Conservation (phyloP, 805 yeast genomes). For the Candida andamanensis region DNA sequence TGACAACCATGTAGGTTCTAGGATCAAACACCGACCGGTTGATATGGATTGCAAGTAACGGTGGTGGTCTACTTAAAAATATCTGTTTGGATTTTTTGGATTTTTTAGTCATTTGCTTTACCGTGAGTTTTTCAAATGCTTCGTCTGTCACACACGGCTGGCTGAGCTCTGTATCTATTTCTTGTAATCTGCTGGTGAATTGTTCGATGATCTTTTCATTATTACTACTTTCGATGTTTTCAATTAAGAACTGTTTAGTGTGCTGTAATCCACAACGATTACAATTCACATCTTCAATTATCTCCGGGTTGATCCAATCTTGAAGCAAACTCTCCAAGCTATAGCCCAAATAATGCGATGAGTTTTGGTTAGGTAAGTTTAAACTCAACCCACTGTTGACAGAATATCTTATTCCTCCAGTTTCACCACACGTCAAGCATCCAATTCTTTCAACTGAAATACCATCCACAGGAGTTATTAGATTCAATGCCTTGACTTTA, state of each 20-base stretch:
- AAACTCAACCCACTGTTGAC: constrained; percentile 70
- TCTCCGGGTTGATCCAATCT: constrained; percentile 74
- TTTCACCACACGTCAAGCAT: constrained; percentile 86
- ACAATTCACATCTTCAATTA: constrained; percentile 91
- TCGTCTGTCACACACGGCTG: constrained; percentile 77
- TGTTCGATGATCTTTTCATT: constrained; percentile 25
- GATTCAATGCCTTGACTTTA: constrained; percentile 47
- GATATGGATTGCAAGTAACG: constrained; percentile 77
- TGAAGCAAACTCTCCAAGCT: constrained; percentile 49
- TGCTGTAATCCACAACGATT: constrained; percentile 80
- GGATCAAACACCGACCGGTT: constrained; percentile 93
- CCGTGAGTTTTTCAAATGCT: constrained; percentile 65
- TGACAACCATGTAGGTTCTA: constrained; percentile 72
- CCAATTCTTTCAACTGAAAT: constrained; percentile 84
- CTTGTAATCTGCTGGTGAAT: constrained; percentile 24
- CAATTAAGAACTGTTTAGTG: constrained; percentile 46
- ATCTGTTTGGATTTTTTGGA: constrained; percentile 82
- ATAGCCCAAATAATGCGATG: constrained; percentile 26
- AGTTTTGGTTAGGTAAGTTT: constrained; percentile 49
- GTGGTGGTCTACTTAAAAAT: constrained; percentile 74
- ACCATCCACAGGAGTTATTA: constrained; percentile 91
- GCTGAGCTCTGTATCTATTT: constrained; percentile 43
- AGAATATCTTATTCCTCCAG: constrained; percentile 84
- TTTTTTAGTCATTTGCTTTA: constrained; percentile 67
- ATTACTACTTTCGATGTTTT: constrained; percentile 46